A percentile compares a stretch with the other conserved stretches of the same genome.
phyloP scores from a whole-genome alignment of 2,329 filamentous ascomycete species.

The Trichoderma afroharzianum region DNA sequence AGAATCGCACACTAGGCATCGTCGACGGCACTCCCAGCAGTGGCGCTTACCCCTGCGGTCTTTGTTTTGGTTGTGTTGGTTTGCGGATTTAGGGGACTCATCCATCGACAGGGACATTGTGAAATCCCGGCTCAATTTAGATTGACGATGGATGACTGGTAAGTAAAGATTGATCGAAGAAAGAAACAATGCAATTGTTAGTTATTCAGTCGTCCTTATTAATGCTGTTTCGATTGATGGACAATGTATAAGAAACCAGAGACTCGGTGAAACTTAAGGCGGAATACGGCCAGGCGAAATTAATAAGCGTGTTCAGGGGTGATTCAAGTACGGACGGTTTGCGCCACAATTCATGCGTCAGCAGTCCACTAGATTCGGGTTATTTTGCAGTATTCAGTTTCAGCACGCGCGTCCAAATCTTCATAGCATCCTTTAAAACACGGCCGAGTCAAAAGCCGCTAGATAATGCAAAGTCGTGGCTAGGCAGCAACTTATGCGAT shows the following conservation, averaged over 20 bases:
- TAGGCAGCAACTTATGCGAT: not conserved
- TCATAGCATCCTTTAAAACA: not conserved
- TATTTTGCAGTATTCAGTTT: not conserved
- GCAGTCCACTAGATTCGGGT: not conserved
- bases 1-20: not conserved
- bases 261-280: not conserved
- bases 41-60: not conserved
- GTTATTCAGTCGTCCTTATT: not conserved
- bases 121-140: not conserved
- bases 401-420: not conserved
- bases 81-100: not conserved
- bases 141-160: fast-evolving
- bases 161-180: not conserved
- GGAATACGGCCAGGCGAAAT: not conserved
- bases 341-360: slow-evolving; percentile 7
- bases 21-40: not conserved
- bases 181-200: not conserved
- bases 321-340: not conserved
- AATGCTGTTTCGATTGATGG: not conserved
- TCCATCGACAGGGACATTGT: not conserved
- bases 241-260: not conserved
- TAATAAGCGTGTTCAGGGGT: not conserved
- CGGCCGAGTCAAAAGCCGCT: not conserved
- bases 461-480: not conserved
- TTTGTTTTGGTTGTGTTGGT: not conserved